Evolutionary conservation across 345 rosid genomes (phyloP).

Genomic region (Rhizophora apiculata): DNA sequence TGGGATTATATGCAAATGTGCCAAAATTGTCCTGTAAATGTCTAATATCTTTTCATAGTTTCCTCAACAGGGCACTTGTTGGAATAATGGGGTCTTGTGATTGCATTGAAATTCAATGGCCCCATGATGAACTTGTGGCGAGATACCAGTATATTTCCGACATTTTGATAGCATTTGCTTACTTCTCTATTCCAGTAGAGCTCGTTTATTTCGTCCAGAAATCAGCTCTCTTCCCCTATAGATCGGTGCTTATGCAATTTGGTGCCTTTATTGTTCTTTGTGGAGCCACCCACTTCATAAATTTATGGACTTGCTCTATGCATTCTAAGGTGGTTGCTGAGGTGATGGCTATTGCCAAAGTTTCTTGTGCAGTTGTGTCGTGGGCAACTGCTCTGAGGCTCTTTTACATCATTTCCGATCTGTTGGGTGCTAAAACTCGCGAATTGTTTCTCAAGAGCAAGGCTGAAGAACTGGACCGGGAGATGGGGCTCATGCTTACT

Average conservation of each 20-base stretch:
- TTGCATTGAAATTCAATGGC: conserved; percentile 69
- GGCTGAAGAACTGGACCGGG: conserved; percentile 86
- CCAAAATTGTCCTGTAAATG: too few species aligned
- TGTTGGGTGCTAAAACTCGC: conserved; percentile 73
- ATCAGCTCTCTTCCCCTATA: conserved; percentile 85
- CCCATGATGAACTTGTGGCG: conserved; percentile 70
- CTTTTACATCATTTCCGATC: conserved; percentile 89
- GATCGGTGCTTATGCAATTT: conserved; percentile 97
- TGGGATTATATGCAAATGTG: too few species aligned
- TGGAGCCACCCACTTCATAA: conserved; percentile 92
- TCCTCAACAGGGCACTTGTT: conserved; percentile 11
- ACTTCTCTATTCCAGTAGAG: conserved; percentile 90
- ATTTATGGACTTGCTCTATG: conserved; percentile 75
- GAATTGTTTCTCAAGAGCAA: conserved; percentile 74
- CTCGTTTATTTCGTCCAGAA: conserved; percentile 84
- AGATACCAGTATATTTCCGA: conserved; percentile 94
- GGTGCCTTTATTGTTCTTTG: conserved; percentile 94
- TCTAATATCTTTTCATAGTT: conserved; percentile 19
- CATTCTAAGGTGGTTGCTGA: conserved; percentile 80
- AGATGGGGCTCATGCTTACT: conserved; percentile 85
- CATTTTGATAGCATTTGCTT: conserved; percentile 78
- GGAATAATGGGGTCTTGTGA: conserved; percentile 71
- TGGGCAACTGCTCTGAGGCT: conserved; percentile 86
- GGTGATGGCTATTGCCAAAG: conserved; percentile 77
- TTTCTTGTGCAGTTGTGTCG: conserved; percentile 82